Base-by-base conservation (phyloP, 345 rosid species). In the Mangifera indica region DNA sequence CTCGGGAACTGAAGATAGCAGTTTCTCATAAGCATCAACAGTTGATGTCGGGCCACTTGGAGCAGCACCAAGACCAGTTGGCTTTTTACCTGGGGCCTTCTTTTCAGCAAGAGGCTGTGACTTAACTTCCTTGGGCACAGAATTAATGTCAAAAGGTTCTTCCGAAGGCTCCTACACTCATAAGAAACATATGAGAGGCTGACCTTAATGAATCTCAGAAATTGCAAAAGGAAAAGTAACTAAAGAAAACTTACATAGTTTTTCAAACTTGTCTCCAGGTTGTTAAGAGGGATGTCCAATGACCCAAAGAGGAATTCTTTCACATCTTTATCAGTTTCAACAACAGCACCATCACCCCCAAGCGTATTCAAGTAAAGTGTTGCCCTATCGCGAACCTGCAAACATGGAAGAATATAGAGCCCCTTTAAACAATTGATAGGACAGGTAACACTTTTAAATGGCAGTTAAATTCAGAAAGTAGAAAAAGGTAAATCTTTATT, bases 381-480 rank as follows among this genome's bases (percentile, higher is more conserved):
- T 70, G 99, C 98, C 78, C 99, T 87, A 78, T 95, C 99, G 77
- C 98, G 98, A 70, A 95, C 98, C 99, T 95, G 83, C 40, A 76
- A 65, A 75, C 11, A 52, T 60, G 60, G 45, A 18, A 46, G 21
- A 25, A 56, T 60, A 73, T n/a, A 48, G 18, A 4, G 6, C 7
- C 25, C 29, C 20, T 45, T 64, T 59, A 44, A 60, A 7, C 69
- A 34, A 51, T 14, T 7, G 2, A 49, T 26, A 29, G 26, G 66
- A 60, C 12, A 29, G 20, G 13, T 48, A 48, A 46, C 17, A 46
- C 32, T 58, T 55, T 69, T 10, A 66, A 13, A 14, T 20, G 20
- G 2, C 42, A 37, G 42, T 7, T 5, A 37, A 37, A 9, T 37
- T 37, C 8, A 5, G 42, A 37, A 6, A 37, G 8, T 37, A 37